Percentiles rank a stretch among this genome's conserved stretches.
Evolutionary conservation across 768 basidiomycete species (phyloP).

Genomic region (Lentinula sp.): DNA sequence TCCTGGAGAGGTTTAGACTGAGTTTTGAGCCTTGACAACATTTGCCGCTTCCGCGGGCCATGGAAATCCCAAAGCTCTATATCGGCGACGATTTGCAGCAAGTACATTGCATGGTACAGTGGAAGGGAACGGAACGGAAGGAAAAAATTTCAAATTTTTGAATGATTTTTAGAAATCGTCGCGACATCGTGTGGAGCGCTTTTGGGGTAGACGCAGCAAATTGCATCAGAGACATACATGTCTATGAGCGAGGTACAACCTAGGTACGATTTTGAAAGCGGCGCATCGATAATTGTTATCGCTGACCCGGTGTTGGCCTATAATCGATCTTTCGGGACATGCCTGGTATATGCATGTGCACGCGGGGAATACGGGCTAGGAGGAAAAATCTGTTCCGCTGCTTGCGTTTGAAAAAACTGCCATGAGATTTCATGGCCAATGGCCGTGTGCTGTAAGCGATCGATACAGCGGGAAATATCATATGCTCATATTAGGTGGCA

Average conservation of each 20-base stretch:
- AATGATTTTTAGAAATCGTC: neutral
- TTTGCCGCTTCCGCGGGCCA: neutral
- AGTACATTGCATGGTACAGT: too few species aligned
- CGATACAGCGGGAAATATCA: neutral
- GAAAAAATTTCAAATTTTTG: neutral
- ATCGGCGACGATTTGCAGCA: neutral
- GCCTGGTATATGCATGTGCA: neutral
- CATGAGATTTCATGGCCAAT: neutral
- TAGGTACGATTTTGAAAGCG: neutral
- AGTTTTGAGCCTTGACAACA: conserved; percentile 1
- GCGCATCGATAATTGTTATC: neutral
- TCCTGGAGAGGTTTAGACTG: conserved; percentile 1
- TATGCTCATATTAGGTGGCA: neutral
- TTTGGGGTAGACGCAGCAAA: neutral
- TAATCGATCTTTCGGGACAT: neutral
- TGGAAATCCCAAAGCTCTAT: neutral
- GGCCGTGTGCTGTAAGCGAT: neutral
- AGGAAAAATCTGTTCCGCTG: neutral
- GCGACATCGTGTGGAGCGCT: neutral
- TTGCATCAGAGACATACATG: neutral
- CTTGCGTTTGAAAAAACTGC: neutral
- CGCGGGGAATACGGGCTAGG: neutral
- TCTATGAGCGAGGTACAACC: neutral
- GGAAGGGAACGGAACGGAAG: neutral
- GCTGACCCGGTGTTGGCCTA: neutral